Evolutionary conservation across 345 rosid genomes (phyloP).

Genomic region (Gossypium thurberi): DNA sequence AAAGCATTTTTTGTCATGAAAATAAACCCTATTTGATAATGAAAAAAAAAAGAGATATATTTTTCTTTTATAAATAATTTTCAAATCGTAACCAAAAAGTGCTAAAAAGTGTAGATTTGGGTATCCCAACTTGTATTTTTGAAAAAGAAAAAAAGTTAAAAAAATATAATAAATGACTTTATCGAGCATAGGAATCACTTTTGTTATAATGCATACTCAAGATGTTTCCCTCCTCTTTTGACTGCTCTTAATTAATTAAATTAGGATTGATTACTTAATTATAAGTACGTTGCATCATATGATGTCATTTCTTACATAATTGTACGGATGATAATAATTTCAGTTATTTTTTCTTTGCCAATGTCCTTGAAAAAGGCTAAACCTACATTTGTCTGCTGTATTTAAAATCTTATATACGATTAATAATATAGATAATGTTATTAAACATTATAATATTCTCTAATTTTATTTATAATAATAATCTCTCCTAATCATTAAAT

Average conservation of each 20-base stretch:
- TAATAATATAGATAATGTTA: not conserved
- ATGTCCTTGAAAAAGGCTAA: conserved; percentile 17
- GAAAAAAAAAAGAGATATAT: no score
- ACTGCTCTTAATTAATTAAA: conserved; percentile 1
- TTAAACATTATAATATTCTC: no score
- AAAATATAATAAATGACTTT: conserved; percentile 15
- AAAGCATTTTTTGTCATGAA: no score
- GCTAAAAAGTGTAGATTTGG: not conserved
- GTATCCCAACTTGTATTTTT: not conserved
- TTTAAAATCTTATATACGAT: not conserved
- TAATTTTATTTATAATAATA: no score
- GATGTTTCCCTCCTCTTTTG: conserved; percentile 31
- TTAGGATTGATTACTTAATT: not conserved
- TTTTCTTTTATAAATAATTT: no score
- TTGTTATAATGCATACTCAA: conserved; percentile 19
- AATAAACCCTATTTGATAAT: no score
- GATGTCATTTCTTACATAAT: conserved; percentile 9
- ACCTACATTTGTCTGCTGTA: conserved; percentile 6
- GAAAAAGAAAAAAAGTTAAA: not conserved
- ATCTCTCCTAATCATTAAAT: no score
- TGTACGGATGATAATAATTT: conserved; percentile 9
- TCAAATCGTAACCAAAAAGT: not conserved
- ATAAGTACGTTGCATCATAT: not conserved
- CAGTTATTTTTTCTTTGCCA: not conserved
- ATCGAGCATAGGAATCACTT: conserved; percentile 32